Evolutionary conservation across 2,329 filamentous ascomycete genomes (phyloP), one percentile per base, ranked within the genome.

Genomic region (Aspergillus cejpii): DNA sequence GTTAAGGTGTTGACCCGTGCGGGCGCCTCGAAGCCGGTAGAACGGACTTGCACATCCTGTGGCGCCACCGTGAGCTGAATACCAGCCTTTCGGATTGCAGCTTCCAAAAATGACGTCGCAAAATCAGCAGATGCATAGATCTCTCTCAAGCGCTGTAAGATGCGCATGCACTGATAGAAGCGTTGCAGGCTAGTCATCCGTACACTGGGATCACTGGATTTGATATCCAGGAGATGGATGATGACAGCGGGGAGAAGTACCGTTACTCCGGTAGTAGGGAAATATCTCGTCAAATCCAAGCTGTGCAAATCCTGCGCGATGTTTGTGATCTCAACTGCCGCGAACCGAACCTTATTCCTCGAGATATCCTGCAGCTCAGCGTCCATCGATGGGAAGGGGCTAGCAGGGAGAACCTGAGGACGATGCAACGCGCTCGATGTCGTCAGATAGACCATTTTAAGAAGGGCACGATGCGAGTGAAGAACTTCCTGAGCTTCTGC

Each of bases 111-210:
- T 2, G 87, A 87, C 1, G 87, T 91, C n/a, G 88, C 89, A 58
- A 92, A 95, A 65, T 96, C 90, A n/a, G 91, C 91, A 0, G 90
- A 89, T 0, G 89, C 83, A 60, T 97, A 96, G 23, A 89, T 87
- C 60, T 95, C 88, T 28, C 89, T 81, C 14, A 97, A 76, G 51
- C 84, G 84, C 63, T 89, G 83, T 74, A 96, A 85, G 47, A 95
- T 88, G 37, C 83, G 79, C 87, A 96, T 95, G 69, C 91, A 96
- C 63, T 89, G 84, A 56, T 84, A 85, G 71, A 95, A 95, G 15
- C 88, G 87, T 46, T 83, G 79, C 19, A 89, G 77, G 37, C 87
- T 89, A 33, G 79, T 76, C 48, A 85, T 78, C 14, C 87, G 81
- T 3, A 84, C 82, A 43, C 81, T 79, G 12, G 81, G 78, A 43